Base-by-base conservation (phyloP, 2,329 filamentous ascomycete genomes). In the Cytospora piceae region DNA sequence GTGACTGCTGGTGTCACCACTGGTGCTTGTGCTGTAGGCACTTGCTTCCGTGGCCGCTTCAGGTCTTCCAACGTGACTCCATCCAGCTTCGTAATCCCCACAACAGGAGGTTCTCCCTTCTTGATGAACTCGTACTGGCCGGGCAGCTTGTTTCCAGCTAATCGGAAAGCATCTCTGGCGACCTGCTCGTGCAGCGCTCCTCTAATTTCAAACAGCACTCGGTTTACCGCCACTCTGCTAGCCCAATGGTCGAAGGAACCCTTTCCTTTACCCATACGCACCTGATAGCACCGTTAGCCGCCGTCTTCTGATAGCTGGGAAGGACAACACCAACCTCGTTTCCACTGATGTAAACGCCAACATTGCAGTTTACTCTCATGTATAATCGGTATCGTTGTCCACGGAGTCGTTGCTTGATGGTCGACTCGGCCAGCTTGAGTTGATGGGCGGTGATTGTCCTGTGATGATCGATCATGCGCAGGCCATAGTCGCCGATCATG, bases 211-310 rank as follows among this genome's bases (percentile, higher is more conserved):
- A 99, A 96, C 24, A 97, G 82, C 58, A 99, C 87, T 77, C 95
- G 92, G 79, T 91, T 97, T 60, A 98, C 92, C 11, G 93, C 88
- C 71, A 98, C 89, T 78, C 94, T 88, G 27, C 91, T 87, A 5
- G 94, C 93, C 95, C 95, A 99, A 75, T 96, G 92, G 77, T 99
- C 95, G 75, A 99, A 98, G 69, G 90, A 91, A 72, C 95, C 95
- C 78, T 99, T 99, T 80, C 95, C 95, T 80, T 98, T 99, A 77
- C 95, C 95, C 96, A 99, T 99, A 86, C 95, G 90, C 77, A 93
- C 90, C 87, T 90, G 22, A 27, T 12, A 20, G 32, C 46, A 20
- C 39, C 29, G 56, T 68, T 27, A 68, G 65, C 56, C 15, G 55
- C n/a, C 8, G n/a, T 9, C 6, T 7, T 5, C 15, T 22, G 5